Base-by-base conservation (phyloP, 345 rosid species). In the Iberis pinnata region DNA sequence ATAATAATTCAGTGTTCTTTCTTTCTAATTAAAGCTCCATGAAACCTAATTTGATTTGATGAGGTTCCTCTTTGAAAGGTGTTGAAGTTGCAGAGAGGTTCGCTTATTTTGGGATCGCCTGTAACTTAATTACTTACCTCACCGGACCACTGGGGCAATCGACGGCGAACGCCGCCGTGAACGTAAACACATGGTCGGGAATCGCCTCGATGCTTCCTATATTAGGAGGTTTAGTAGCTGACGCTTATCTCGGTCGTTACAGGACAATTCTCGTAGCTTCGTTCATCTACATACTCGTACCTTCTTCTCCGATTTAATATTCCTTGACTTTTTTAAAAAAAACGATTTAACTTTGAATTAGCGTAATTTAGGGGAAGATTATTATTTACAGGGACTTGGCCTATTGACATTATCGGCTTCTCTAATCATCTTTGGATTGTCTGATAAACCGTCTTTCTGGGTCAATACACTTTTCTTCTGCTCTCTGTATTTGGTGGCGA, bases 371-470 rank as follows among this genome's bases (percentile, higher is more conserved):
- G 9, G 16, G 6, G 6, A 18, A 25, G 26, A 13, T 40, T 56
- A 27, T 16, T 12, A 56, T n/a, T n/a, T n/a, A n/a, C 78, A 78
- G 84, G 88, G 84, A 20, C 75, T 78, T 39, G 69, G 74, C 16
- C 36, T 76, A 66, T 58, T 89, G 63, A 83, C 89, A 3, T 29
- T 89, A 17, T 85, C 93, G 5, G 86, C 93, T 18, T 37, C 70
- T 7, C 44, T 81, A 47, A 70, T 79, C 39, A 35, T 72, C 8
- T 37, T 51, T 38, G 61, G 74, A 50, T 56, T n/a, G n/a, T n/a
- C 68, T 54, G 20, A 29, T 20, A 57, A 68, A 41, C 68, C 72
- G 32, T 67, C 70, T 52, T 35, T 64, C 19, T 62, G 51, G 40
- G 58, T 70, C 44, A 78, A 70, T 45, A 51, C 63, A 18, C 36